These are phyloP conservation scores for Skeletonema tropicum DNA, from an alignment of 108 stramenopile species.

Conservation along the genomic window DNA sequence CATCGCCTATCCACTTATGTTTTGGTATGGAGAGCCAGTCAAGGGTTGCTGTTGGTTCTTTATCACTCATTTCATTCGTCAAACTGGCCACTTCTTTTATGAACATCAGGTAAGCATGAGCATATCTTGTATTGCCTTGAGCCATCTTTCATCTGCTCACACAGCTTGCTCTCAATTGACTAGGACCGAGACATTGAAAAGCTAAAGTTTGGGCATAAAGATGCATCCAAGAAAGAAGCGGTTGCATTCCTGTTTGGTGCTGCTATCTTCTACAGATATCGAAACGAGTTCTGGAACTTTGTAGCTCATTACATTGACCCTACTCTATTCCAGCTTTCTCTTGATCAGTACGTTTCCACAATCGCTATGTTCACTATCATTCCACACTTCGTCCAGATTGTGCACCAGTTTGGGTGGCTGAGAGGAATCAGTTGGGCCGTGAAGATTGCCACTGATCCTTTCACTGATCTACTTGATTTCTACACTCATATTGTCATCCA, in stretches of 20 bases:
- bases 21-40: conserved; percentile 49
- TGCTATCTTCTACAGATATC: conserved; percentile 38
- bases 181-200: conserved; percentile 62
- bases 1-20: conserved; percentile 53
- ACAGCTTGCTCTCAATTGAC: not conserved
- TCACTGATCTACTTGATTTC: conserved; percentile 60
- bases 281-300: conserved; percentile 26
- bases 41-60: conserved; percentile 57
- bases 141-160: not conserved
- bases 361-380: conserved; percentile 57
- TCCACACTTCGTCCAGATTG: conserved; percentile 60
- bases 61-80: conserved; percentile 52
- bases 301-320: conserved; percentile 40
- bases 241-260: conserved; percentile 49
- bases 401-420: conserved; percentile 51
- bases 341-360: conserved; percentile 51
- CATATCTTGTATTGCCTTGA: not conserved
- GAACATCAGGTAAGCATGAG: conserved; percentile 48
- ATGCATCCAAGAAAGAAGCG: conserved; percentile 56
- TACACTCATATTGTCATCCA: conserved; percentile 53
- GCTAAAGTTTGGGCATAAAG: conserved; percentile 66
- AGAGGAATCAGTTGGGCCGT: conserved; percentile 57
- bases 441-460: conserved; percentile 61
- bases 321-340: conserved; percentile 36
- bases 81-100: conserved; percentile 61